Evolutionary conservation across 495 filamentous ascomycete species (phyloP).

Genomic region (Astrothelium subdiscretum): DNA sequence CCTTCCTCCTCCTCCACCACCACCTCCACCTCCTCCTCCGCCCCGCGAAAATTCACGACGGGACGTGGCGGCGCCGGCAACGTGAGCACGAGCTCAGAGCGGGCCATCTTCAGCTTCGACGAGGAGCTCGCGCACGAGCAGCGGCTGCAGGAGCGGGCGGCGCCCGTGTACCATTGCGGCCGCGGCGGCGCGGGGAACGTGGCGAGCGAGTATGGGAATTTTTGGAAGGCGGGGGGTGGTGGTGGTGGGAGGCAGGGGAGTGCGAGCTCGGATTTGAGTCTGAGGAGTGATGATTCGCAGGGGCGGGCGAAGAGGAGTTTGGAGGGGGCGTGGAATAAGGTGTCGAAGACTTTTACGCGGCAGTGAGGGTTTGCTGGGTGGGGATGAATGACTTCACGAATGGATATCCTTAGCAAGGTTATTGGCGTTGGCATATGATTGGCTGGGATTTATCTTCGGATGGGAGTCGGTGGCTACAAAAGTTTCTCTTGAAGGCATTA

Average conservation of each 20-base stretch:
- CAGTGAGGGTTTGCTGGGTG: background rate
- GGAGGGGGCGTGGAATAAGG: conserved; percentile 11
- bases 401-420: too few species aligned
- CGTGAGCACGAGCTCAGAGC: conserved; percentile 52
- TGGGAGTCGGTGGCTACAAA: too few species aligned
- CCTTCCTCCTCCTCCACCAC: conserved; percentile 21
- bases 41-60: conserved; percentile 12
- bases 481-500: too few species aligned
- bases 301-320: conserved; percentile 5
- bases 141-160: conserved; percentile 44
- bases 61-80: conserved; percentile 91
- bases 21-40: conserved; percentile 49
- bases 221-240: background rate
- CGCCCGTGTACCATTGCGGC: conserved; percentile 69
- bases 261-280: conserved; percentile 7
- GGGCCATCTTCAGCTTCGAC: conserved; percentile 77
- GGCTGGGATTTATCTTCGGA: too few species aligned
- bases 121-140: conserved; percentile 69
- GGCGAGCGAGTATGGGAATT: conserved; percentile 27
- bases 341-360: conserved; percentile 8
- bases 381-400: background rate
- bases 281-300: background rate
- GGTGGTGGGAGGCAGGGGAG: background rate
- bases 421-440: too few species aligned
- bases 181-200: conserved; percentile 84